Percentiles rank a stretch among this genome's conserved stretches.
phyloP scores from a whole-genome alignment of 2,329 filamentous ascomycete genomes.

The Monosporascus ibericus region DNA sequence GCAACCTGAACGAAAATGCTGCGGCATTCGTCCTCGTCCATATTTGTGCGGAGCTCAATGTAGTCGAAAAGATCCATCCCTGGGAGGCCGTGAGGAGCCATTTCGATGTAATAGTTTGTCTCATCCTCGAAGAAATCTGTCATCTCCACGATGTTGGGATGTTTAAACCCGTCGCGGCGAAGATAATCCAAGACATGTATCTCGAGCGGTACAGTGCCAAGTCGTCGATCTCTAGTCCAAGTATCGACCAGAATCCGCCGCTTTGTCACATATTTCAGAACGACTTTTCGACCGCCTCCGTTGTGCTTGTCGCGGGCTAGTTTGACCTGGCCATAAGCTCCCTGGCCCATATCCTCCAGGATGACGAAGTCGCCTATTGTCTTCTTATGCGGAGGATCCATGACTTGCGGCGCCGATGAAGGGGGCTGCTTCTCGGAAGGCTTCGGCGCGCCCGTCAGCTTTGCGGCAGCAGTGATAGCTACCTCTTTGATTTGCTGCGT shows the following conservation, averaged over 20 bases:
- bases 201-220: constrained; percentile 92
- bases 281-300: constrained; percentile 66
- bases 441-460: constrained; percentile 35
- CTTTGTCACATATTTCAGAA: constrained; percentile 97
- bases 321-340: constrained; percentile 96
- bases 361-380: constrained; percentile 86
- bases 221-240: constrained; percentile 87
- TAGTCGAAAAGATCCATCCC: constrained; percentile 99
- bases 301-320: constrained; percentile 79
- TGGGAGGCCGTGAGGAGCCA: constrained; percentile 88
- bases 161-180: constrained; percentile 61
- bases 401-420: constrained; percentile 28
- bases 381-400: constrained; percentile 56
- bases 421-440: constrained; percentile 18
- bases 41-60: constrained; percentile 90
- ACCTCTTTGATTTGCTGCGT: constrained; percentile 53
- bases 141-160: constrained; percentile 69
- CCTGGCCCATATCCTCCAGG: constrained; percentile 96
- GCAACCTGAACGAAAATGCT: constrained; percentile 96
- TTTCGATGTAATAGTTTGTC: constrained; percentile 97
- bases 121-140: constrained; percentile 72
- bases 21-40: constrained; percentile 90
- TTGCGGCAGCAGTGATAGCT: constrained; percentile 48
- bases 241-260: constrained; percentile 94
- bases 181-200: constrained; percentile 96